A percentile compares a stretch with the other conserved stretches of the same genome.
Conservation (phyloP, 1,284 basidiomycete genomes). For the Tylopilus sp. region DNA sequence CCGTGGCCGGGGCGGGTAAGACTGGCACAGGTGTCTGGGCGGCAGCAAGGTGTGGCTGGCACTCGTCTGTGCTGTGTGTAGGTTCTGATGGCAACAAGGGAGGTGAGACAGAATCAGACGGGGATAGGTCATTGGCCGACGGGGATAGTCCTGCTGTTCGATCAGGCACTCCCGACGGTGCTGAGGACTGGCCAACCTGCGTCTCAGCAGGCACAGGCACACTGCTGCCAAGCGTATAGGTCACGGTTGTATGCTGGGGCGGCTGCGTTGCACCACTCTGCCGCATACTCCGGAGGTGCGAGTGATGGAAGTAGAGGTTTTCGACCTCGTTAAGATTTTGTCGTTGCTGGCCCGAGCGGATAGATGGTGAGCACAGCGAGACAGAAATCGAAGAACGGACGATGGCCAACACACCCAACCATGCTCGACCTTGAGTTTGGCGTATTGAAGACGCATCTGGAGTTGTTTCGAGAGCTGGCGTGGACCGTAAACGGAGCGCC, state of each 20-base stretch:
- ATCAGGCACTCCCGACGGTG: slow-evolving; percentile 9
- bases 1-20: background rate
- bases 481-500: background rate
- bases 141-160: slow-evolving; percentile 7
- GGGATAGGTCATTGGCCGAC: background rate
- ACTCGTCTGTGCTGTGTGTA: slow-evolving; percentile 1
- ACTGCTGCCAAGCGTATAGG: background rate
- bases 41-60: too few species aligned
- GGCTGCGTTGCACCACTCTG: slow-evolving; percentile 8
- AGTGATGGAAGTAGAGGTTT: slow-evolving; percentile 73
- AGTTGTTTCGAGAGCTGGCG: slow-evolving; percentile 66
- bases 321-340: slow-evolving; percentile 75
- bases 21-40: background rate
- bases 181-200: background rate
- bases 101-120: slow-evolving; percentile 4
- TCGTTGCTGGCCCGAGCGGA: slow-evolving; percentile 47
- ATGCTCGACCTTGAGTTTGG: slow-evolving; percentile 72
- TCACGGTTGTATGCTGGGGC: slow-evolving; percentile 7
- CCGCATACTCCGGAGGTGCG: slow-evolving; percentile 37
- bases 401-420: slow-evolving; percentile 55
- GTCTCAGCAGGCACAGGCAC: slow-evolving; percentile 4
- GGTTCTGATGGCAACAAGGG: slow-evolving; percentile 10
- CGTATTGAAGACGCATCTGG: slow-evolving; percentile 73
- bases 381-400: slow-evolving; percentile 1
- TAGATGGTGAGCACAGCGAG: background rate